These are phyloP conservation scores for Litsea cubeba DNA, from an alignment of 164 flowering plant species.

Conservation along the genomic window DNA sequence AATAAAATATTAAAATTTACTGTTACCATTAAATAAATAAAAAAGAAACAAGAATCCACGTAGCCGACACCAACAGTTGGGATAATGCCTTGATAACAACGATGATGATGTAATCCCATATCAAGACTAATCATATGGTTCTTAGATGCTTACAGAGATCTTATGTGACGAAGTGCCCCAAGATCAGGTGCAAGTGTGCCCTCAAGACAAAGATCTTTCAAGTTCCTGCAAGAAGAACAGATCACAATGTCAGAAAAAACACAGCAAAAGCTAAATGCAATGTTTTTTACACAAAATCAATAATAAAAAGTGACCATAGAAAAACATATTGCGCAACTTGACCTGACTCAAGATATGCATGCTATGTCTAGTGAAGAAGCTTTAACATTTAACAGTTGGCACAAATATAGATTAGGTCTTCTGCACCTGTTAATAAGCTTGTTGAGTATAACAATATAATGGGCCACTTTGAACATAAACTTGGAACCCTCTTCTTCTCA, in stretches of 20 bases:
- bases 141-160: slow-evolving; percentile 57
- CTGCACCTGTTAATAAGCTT: too few relatives aligned
- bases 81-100: too few relatives aligned
- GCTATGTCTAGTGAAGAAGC: background rate
- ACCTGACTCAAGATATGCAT: background rate
- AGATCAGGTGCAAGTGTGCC: slow-evolving; percentile 74
- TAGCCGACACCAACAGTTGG: too few relatives aligned
- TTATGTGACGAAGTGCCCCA: slow-evolving; percentile 49
- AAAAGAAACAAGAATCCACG: too few relatives aligned
- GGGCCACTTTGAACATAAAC: background rate
- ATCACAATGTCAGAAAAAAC: slow-evolving; percentile 12
- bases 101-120: background rate
- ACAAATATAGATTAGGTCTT: background rate
- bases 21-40: too few relatives aligned
- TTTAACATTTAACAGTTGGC: background rate
- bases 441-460: background rate
- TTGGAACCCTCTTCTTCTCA: background rate
- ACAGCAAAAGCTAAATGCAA: background rate
- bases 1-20: too few relatives aligned
- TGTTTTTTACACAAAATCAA: background rate
- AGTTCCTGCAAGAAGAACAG: slow-evolving; percentile 45
- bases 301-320: background rate
- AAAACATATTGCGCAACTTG: background rate
- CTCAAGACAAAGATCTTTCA: slow-evolving; percentile 63
- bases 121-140: background rate